Base-by-base conservation (phyloP, 2,329 filamentous ascomycete genomes). In the Aureobasidium sp. region DNA sequence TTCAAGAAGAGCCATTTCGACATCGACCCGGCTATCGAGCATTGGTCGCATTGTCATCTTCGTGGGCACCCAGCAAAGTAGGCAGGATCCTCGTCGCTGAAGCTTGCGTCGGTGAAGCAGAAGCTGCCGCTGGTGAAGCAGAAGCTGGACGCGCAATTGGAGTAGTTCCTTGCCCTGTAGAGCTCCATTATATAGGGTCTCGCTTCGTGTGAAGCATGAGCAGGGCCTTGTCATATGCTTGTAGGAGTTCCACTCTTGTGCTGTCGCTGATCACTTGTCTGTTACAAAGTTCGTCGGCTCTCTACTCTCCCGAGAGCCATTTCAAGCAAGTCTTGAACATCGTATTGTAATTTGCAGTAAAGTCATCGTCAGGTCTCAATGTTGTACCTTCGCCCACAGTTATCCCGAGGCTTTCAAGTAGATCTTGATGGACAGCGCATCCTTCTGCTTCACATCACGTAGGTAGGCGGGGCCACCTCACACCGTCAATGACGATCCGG, bases 401-500 rank as follows among this genome's bases (percentile, higher is more conserved):
- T 32, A 32, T 32, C 29, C 29, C 29, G 29, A 32, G 8, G 29
- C 29, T 32, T 32, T 5, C 29, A 5, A 32, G 29, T 32, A 5
- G 29, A 32, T 32, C 29, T 32, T 32, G 29, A 32, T 32, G 13
- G 37, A 20, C 39, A 23, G 7, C 39, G 17, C 26, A 56, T 44
- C 39, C 52, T 37, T 56, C 27, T 8, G 5, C 9, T 34, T 9
- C 9, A 3, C 7, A 29, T 53, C 10, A 23, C 29, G 51, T 53
- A 41, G 52, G 39, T 26, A 20, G 5, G 50, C 13, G 50, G 50
- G 50, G 50, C 27, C 10, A 17, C 2, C 10, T 9, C 6, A 56
- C n/a, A 32, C n/a, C 3, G 6, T 55, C 57, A 60, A 47, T 60
- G 57, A 51, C 44, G 62, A 64, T 64, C 62, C 62, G 62, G 62